Evolutionary conservation across 2,329 filamentous ascomycete genomes (phyloP), one percentile per base, ranked within the genome.

Genomic region (Aspergillus sclerotialis): DNA sequence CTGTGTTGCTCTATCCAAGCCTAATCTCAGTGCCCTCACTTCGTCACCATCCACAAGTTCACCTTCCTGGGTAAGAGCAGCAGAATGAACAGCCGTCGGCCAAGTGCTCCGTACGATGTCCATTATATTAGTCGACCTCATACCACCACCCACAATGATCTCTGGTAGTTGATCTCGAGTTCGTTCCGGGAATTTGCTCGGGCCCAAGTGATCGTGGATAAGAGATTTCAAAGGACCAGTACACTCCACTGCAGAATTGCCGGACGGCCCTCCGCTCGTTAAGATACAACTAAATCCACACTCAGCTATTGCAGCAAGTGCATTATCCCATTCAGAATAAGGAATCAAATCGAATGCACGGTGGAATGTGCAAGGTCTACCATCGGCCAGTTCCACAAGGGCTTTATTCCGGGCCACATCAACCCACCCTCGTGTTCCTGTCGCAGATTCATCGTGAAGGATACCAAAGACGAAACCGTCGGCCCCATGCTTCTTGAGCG

Each of bases 401-500:
- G 62, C 52, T 14, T 38, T 44, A 30, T 66, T 72, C 14, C 59
- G 52, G n/a, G 38, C 37, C 4, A 55, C 38, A 42, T 75, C 69
- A 4, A 76, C 49, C 33, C 34, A 32, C 10, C 21, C 9, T 3
- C 11, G 5, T 11, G 19, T 9, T 4, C 12, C 21, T 17, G 5
- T 48, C 30, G 1, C 17, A 14, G 14, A 55, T 49, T 17, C 12
- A 9, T 21, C 23, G 13, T 28, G 30, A 18, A 75, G 46, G 18
- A 73, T 59, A 0, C 73, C 72, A 40, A 75, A 72, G 1, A 75
- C 72, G 39, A 74, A 74, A 0, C 72, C 72, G 42, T 63, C 58
- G 0, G 63, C 66, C 1, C 46, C 48, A 1, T 46, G 40, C 2
- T 39, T 17, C 15, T 60, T 62, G 38, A 70, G 61, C 0, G 15